A percentile compares a stretch with the other conserved stretches of the same genome.
Conservation (phyloP, 371 early-diverging fungal species). For the Syncephalis plumigaleata region DNA sequence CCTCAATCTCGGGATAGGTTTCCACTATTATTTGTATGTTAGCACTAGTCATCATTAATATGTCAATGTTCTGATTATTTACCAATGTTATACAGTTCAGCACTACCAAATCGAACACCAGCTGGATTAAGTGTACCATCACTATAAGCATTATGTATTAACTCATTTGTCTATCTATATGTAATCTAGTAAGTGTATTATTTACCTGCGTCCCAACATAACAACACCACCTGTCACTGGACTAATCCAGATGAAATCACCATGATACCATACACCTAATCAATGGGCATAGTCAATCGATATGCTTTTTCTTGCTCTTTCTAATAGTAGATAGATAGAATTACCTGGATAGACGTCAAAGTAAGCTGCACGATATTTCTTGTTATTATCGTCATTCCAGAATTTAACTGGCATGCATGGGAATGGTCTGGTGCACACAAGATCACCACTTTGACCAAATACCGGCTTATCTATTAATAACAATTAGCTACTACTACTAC, state of each 20-base stretch:
- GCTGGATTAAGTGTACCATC: constrained; percentile 94
- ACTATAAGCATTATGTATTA: constrained; percentile 10
- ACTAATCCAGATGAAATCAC: constrained; percentile 81
- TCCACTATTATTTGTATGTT: constrained; percentile 22
- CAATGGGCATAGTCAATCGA: background rate
- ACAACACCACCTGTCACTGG: constrained; percentile 77
- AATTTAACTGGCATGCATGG: constrained; percentile 95
- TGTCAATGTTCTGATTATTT: background rate
- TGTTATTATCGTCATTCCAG: constrained; percentile 54
- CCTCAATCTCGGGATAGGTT: constrained; percentile 45
- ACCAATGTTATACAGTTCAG: constrained; percentile 82
- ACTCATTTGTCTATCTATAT: background rate
- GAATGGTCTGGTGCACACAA: constrained; percentile 86
- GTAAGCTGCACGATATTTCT: constrained; percentile 75
- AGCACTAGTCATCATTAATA: background rate
- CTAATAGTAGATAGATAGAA: too few species aligned
- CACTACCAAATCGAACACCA: constrained; percentile 90
- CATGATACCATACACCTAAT: constrained; percentile 77
- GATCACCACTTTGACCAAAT: constrained; percentile 60
- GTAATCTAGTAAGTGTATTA: background rate
- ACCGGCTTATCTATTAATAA: constrained; percentile 36
- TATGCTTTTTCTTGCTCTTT: too few species aligned
- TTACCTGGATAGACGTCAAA: constrained; percentile 55
- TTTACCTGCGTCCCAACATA: constrained; percentile 76
- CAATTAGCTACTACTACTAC: background rate